Base-by-base conservation (phyloP, 306 rosid genomes). In the Casuarina glauca region DNA sequence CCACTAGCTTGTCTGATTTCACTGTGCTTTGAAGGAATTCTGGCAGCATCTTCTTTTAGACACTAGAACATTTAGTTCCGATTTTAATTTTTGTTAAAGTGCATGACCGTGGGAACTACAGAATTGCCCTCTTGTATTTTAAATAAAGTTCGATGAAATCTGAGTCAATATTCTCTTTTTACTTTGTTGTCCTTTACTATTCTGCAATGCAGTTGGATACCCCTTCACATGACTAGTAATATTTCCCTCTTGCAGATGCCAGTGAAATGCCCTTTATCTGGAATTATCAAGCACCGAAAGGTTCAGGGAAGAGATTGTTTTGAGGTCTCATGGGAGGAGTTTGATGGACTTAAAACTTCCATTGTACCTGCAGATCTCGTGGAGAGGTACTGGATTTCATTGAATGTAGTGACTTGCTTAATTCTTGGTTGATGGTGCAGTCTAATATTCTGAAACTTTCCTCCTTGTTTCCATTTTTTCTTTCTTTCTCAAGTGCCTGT, bases 311-410 rank as follows among this genome's bases (percentile, higher is more conserved):
- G 71, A 19, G 93, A 93, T 17, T 90, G 88, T 85, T 89, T 57
- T 36, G 97, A 93, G 79, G 97, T 93, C 75, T 86, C 89, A 26
- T 90, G 96, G 97, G 87, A 82, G 77, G 81, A 83, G 67, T 73
- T 78, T 45, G 85, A 89, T 74, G 97, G 97, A 61, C 90, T 89
- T 79, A 69, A 83, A 82, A 78, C 87, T 60, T 90, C 93, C 50
- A 54, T 85, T 64, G 89, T 93, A 53, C 91, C 91, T 42, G 87
- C 87, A 74, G 88, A 89, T 85, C 96, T 93, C 75, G 62, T 93
- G 68, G 69, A 85, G 79, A 85, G 91, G 96, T 89, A 82, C 74
- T 43, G 70, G 42, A 16, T 49, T 45, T 69, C 26, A 51, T 57
- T 38, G 48, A 15, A 46, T 41, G 71, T 17, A 0, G 50, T 41